phyloP scores from a whole-genome alignment of 441 rosid species.

The Syzygium malaccense region DNA sequence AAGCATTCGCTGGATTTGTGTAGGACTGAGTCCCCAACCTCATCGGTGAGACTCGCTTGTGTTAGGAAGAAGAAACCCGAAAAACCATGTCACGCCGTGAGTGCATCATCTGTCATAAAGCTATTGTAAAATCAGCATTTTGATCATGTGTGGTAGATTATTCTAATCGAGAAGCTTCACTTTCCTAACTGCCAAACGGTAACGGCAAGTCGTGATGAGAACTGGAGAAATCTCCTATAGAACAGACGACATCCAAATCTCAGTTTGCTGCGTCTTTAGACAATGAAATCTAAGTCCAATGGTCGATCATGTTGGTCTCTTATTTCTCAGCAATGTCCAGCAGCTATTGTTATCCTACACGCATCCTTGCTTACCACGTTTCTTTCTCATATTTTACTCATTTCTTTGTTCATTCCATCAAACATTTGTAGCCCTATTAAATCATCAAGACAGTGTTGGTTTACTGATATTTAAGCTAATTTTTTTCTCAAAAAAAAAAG shows the following conservation, averaged over 20 bases:
- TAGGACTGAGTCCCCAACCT: background rate
- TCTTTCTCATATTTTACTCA: background rate
- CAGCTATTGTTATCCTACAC: background rate
- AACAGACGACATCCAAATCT: background rate
- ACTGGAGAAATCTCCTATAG: background rate
- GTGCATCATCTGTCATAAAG: background rate
- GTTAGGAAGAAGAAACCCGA: background rate
- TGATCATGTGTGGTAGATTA: background rate
- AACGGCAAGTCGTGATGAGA: background rate
- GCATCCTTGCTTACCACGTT: background rate
- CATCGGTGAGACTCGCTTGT: background rate
- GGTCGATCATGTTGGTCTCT: background rate
- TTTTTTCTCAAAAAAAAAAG: background rate
- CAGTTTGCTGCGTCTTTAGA: background rate
- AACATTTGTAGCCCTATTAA: background rate
- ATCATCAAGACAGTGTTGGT: background rate
- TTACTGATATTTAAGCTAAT: background rate
- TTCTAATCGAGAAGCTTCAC: background rate
- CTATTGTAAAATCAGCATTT: background rate
- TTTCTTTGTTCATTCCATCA: background rate
- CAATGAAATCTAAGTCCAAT: background rate
- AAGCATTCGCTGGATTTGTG: background rate
- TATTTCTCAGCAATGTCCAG: background rate
- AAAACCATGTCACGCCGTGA: background rate
- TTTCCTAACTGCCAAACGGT: background rate